Percentiles rank a stretch among this genome's conserved stretches.
phyloP scores from a whole-genome alignment of 306 rosid genomes.

The Aeschynomene evenia region DNA sequence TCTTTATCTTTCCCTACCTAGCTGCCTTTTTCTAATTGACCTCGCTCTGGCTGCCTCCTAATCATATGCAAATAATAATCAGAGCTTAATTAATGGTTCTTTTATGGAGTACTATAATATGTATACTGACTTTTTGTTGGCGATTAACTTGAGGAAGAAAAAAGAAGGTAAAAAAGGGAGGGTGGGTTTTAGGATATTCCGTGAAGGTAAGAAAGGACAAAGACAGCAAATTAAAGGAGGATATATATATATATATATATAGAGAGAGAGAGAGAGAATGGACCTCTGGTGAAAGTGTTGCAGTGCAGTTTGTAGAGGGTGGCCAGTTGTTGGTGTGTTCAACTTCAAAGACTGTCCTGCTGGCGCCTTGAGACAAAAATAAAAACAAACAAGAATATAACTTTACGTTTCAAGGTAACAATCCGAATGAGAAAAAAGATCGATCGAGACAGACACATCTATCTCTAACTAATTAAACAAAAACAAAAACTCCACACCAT shows the following conservation, averaged over 20 bases:
- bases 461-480: too few relatives aligned
- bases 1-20: neutral
- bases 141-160: constrained; percentile 9
- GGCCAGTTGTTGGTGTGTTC: constrained; percentile 78
- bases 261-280: constrained; percentile 15
- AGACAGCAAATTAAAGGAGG: constrained; percentile 1
- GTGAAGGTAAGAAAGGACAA: constrained; percentile 30
- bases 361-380: constrained; percentile 56
- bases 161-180: constrained; percentile 29
- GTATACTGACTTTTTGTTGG: constrained; percentile 19
- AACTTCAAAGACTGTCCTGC: constrained; percentile 64
- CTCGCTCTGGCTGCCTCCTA: too few relatives aligned
- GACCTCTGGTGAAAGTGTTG: constrained; percentile 58
- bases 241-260: too few relatives aligned
- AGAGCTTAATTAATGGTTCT: constrained; percentile 32
- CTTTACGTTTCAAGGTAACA: constrained; percentile 46
- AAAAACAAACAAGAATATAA: constrained; percentile 38
- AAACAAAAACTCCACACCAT: too few relatives aligned
- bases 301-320: constrained; percentile 51
- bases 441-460: too few relatives aligned
- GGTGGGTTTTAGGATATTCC: neutral
- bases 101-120: too few relatives aligned
- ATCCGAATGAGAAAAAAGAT: constrained; percentile 37
- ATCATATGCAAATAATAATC: constrained; percentile 50
- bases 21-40: too few relatives aligned